Conservation (phyloP, 2,329 filamentous ascomycete species). For the Chaetomium sp. region DNA sequence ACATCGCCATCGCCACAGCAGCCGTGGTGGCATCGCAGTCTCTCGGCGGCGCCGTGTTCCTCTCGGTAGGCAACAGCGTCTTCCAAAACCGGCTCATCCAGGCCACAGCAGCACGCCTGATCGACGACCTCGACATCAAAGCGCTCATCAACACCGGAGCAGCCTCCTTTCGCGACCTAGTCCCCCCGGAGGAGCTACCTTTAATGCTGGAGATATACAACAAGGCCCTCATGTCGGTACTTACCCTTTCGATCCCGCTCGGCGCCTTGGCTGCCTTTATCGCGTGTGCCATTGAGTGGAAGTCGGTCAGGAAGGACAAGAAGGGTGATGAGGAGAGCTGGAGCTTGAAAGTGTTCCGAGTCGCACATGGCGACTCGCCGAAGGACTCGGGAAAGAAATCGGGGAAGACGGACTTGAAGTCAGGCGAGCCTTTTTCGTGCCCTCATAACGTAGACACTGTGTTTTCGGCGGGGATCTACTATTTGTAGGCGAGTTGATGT, state of each 20-base stretch:
- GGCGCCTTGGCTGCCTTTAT: slow-evolving; percentile 29
- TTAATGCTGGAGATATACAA: slow-evolving; percentile 32
- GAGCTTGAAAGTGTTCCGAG: no score
- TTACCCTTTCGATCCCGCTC: slow-evolving; percentile 30
- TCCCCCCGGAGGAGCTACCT: slow-evolving; percentile 27
- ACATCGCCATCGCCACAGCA: slow-evolving; percentile 48
- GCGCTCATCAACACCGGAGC: slow-evolving; percentile 31
- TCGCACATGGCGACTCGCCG: no score
- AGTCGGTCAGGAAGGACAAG: slow-evolving; percentile 26
- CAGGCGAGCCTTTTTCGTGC: no score
- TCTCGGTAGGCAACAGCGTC: slow-evolving; percentile 49
- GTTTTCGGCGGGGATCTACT: no score
- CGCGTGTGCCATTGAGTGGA: slow-evolving; percentile 32
- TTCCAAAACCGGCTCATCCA: slow-evolving; percentile 43
- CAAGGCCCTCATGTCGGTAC: slow-evolving; percentile 26
- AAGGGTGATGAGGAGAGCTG: not conserved
- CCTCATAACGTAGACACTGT: no score
- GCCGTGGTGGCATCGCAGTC: slow-evolving; percentile 47
- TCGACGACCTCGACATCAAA: slow-evolving; percentile 32
- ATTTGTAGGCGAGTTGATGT: no score
- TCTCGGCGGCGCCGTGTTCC: slow-evolving; percentile 50
- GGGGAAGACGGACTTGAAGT: no score
- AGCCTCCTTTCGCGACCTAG: slow-evolving; percentile 28
- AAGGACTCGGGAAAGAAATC: no score
- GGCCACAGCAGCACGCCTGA: slow-evolving; percentile 18